Percentiles rank a stretch among this genome's conserved stretches.
phyloP scores from a whole-genome alignment of 331 rosid species.

The Stylosanthes scabra region DNA sequence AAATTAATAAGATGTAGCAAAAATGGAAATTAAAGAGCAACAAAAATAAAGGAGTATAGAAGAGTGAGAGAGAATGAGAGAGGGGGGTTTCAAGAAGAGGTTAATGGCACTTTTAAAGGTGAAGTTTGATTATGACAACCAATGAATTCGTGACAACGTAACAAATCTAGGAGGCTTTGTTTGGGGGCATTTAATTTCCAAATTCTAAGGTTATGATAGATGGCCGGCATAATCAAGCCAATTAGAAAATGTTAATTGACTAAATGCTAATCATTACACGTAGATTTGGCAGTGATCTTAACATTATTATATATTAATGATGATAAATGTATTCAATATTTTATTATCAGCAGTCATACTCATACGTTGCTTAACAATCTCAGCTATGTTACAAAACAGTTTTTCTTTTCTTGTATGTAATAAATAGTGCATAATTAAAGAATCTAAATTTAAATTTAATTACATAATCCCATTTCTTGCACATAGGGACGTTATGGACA shows the following conservation, averaged over 20 bases:
- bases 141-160: neutral
- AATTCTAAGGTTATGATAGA: neutral
- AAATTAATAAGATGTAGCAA: neutral
- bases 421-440: too few relatives aligned
- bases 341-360: neutral
- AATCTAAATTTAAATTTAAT: too few relatives aligned
- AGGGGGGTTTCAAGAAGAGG: constrained; percentile 43
- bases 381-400: constrained; percentile 7
- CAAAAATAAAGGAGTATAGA: constrained; percentile 5
- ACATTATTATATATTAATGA: constrained; percentile 19
- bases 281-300: constrained; percentile 65
- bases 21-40: neutral
- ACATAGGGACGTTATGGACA: too few relatives aligned
- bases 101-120: constrained; percentile 55
- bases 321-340: constrained; percentile 18
- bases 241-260: constrained; percentile 46
- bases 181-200: constrained; percentile 21
- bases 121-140: neutral
- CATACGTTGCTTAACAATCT: constrained; percentile 24
- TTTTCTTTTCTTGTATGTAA: too few relatives aligned
- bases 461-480: too few relatives aligned
- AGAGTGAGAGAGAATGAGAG: constrained; percentile 24
- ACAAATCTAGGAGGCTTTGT: neutral
- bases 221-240: constrained; percentile 81
- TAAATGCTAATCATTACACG: constrained; percentile 57